Conservation (phyloP, 192 early-diverging fungal species). For the Coemansia sp. region DNA sequence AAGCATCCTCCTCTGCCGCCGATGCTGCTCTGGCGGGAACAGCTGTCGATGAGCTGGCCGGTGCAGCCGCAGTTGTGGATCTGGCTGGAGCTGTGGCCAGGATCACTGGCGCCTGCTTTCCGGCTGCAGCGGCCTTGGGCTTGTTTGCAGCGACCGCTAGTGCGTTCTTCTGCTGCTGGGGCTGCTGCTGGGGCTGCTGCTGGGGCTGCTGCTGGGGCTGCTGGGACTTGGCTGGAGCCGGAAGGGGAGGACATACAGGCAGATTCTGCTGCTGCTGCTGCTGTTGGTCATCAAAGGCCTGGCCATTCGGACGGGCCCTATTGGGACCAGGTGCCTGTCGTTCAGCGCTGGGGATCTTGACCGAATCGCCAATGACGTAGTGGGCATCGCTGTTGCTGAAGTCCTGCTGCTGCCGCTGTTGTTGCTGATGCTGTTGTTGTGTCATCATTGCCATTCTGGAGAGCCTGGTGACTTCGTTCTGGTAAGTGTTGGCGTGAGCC, state of each 20-base stretch:
- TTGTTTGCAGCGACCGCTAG: not conserved
- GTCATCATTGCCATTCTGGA: not conserved
- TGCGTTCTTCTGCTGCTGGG: conserved; percentile 9
- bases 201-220: not conserved
- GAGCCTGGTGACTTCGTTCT: conserved; percentile 28
- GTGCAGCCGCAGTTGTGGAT: not conserved
- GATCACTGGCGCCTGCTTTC: conserved; percentile 35
- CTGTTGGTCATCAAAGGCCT: not conserved
- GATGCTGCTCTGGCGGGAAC: not conserved
- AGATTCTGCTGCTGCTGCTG: conserved; percentile 14
- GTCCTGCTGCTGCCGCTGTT: conserved; percentile 16
- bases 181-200: not conserved
- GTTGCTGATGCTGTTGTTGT: conserved; percentile 15
- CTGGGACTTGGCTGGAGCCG: no score
- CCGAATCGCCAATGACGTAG: not conserved
- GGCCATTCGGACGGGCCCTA: not conserved
- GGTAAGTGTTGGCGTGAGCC: conserved; percentile 16
- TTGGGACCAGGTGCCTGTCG: not conserved
- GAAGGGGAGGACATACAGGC: not conserved
- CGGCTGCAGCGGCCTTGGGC: conserved; percentile 5
- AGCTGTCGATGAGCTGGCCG: not conserved
- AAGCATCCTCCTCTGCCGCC: not conserved
- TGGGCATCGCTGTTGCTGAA: not conserved
- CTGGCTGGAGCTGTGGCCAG: conserved; percentile 1
- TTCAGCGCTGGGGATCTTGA: not conserved